Base-by-base conservation (phyloP, 257 asterid genomes). In the Nemophila menziesii region DNA sequence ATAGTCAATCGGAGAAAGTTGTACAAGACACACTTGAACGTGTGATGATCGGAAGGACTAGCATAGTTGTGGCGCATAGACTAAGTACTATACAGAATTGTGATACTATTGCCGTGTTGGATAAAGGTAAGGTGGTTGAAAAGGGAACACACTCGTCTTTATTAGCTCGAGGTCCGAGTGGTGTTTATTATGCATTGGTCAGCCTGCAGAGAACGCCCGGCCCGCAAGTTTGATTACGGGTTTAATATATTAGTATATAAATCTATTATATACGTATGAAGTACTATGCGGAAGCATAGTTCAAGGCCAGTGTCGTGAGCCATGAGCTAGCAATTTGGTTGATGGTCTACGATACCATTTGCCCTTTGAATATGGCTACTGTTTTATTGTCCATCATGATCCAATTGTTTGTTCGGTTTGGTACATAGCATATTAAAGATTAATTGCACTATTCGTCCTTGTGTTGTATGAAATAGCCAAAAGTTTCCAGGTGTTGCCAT, bases 51-150 rank as follows among this genome's bases (percentile, higher is more conserved):
- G 79, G 71, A 0, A 43, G 86, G 46, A 83, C 92, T 5, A 71
- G 92, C 73, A 69, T 79, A 2, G 70, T 77, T 1, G 92, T 79
- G 46, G 94, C 94, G 49, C 94, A 83, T 45, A 77, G 92, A 3
- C 17, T 83, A 20, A 77, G 92, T 0, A 77, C 95, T 4, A 66
- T 80, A 54, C 79, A 77, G 60, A 80, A 77, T 60, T 71, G 93
- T 8, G 70, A 69, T 47, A 61, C 90, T 42, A 84, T 80, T 57
- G 82, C 74, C 22, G 78, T 84, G 56, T 68, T 84, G 53, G 70
- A 75, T 36, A 93, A 84, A 3, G 95, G 93, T 14, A 70, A 56
- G 45, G 82, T 72, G 1, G 75, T 55, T 16, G 92, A 84, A 50
- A 81, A 80, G 56, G 93, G 95, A 8, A 80, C 92, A 15, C 95